Base-by-base conservation (phyloP, 345 rosid species). In the Adansonia digitata region DNA sequence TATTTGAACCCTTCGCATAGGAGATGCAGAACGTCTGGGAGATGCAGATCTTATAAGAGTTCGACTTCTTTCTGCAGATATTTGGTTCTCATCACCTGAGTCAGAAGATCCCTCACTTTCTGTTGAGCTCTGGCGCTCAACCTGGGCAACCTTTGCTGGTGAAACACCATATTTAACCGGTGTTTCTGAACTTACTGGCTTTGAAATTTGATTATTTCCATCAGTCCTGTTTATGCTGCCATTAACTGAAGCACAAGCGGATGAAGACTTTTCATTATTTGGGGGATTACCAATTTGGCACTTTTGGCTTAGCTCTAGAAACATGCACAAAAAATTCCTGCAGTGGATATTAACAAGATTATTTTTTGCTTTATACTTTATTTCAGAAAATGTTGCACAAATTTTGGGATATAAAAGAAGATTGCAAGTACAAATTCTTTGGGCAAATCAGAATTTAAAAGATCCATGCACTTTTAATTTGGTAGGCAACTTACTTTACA, bases 21-120 rank as follows among this genome's bases (percentile, higher is more conserved):
- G 93, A 78, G 93, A 89, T 67, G 90, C 91, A 15, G 93, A 87
- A 79, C 93, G 81, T 76, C 88, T 89, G 37, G 90, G 85, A 27
- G 84, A 77, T 74, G 85, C 84, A 43, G 90, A 86, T 79, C 91
- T 85, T 68, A 80, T 26, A 49, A 82, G 69, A 77, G 82, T 27
- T 63, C 90, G 86, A 80, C 88, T 85, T 80, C 91, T 87, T 77
- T 87, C 91, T 8, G 46, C 76, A 65, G 85, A 73, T n/a, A 56
- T 48, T 76, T 80, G 83, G 74, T 79, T 74, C 37, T 83, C 87
- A 27, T 86, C 89, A 72, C 85, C 62, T 24, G 84, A 77, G 61
- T 80, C 75, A 12, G 86, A 84, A 48, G 87, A 82, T 67, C 80
- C 82, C 59, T 77, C 91, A 59, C 88, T 84, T 70, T 78, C 88